phyloP scores from a whole-genome alignment of 140 eudicot genomes.

The Senecio squalidus region DNA sequence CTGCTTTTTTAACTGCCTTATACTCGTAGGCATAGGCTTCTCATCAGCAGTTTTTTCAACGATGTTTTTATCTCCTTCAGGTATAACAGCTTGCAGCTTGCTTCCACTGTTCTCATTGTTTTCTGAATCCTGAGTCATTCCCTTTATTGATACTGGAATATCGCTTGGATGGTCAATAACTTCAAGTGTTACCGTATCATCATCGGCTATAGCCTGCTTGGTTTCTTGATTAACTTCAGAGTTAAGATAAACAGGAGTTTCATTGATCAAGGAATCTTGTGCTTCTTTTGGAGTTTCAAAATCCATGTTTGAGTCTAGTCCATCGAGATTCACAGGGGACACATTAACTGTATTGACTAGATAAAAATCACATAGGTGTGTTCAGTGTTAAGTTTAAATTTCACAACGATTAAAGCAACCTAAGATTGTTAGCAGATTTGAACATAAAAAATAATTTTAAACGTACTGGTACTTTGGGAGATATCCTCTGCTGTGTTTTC shows the following conservation, averaged over 20 bases:
- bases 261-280: not conserved
- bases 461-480: conserved; percentile 6
- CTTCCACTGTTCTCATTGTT: conserved; percentile 8
- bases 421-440: not conserved
- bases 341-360: conserved; percentile 4
- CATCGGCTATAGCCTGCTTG: not conserved
- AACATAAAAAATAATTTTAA: not conserved
- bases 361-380: not conserved
- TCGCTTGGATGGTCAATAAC: not conserved
- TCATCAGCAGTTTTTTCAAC: not conserved
- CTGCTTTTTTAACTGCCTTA: conserved; percentile 20
- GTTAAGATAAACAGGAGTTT: not conserved
- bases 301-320: not conserved
- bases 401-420: too few species aligned
- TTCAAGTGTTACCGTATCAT: not conserved
- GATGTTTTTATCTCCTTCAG: not conserved
- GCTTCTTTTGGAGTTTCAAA: conserved; percentile 6
- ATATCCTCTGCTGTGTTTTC: not conserved
- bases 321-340: not conserved
- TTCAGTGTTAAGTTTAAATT: too few species aligned
- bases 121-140: not conserved
- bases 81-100: not conserved
- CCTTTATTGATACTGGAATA: not conserved
- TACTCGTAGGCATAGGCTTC: not conserved
- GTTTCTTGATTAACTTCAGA: not conserved